Base-by-base conservation (phyloP, 2,329 filamentous ascomycete species). In the Orbilia oligospora region DNA sequence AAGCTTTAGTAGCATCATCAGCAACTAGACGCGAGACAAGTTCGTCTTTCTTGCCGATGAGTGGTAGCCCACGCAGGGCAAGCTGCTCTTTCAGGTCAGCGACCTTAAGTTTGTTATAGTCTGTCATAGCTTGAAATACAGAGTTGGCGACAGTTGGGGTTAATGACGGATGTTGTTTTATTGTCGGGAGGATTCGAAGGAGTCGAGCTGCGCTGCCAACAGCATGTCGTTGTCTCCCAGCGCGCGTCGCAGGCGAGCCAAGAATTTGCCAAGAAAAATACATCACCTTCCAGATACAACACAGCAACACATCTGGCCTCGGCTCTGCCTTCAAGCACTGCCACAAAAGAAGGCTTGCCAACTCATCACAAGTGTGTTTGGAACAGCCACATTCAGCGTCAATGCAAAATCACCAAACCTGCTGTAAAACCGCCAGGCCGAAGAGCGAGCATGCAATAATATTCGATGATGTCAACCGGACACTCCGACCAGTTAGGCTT, bases 21-120 rank as follows among this genome's bases (percentile, higher is more conserved):
- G 72, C 65, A 30, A 55, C 63, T 58, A 95, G 88, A 81, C 92
- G 91, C 81, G 91, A 90, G 82, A 95, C 90, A 81, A 95, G 87
- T 81, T 95, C 93, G 70, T 92, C 91, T 85, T 96, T 96, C 87
- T 94, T 94, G 81, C 93, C 92, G 0, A 89, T 90, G 81, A 91
- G 88, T 5, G 90, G 87, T 46, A 96, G 89, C 79, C 89, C 88
- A 84, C 92, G 91, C 84, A 93, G 90, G 80, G 90, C 89, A 81
- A 94, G 89, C 53, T 94, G 88, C 86, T 93, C 91, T 87, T 93
- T 93, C 66, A 96, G 90, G 85, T 96, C 93, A 49, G 92, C 91
- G 75, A 95, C 93, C 87, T 95, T 95, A 85, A 93, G 88, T 76
- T 91, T 89, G 68, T 87, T 86, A 86, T 94, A 94, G 83, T 93